Conservation (phyloP, 805 yeast genomes). For the Pichia paraexigua region DNA sequence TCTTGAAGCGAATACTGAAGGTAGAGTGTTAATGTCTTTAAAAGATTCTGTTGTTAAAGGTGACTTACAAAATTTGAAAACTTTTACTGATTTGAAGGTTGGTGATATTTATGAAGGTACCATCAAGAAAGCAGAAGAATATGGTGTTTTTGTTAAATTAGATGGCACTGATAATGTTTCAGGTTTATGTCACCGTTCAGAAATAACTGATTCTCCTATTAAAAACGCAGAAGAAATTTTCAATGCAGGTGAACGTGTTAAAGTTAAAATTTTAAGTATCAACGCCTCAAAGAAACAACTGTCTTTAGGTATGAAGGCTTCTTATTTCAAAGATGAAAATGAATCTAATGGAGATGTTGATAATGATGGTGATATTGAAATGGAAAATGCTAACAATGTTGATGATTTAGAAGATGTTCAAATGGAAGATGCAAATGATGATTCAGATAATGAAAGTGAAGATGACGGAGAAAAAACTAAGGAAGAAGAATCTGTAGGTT, state of each 20-base stretch:
- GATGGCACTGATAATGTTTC: conserved; percentile 66
- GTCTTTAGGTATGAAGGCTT: conserved; percentile 91
- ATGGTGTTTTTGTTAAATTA: conserved; percentile 83
- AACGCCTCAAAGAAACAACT: conserved; percentile 63
- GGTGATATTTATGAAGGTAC: conserved; percentile 74
- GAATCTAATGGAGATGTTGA: conserved; percentile 7
- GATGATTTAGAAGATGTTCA: conserved; percentile 27
- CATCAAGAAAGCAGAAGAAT: conserved; percentile 70
- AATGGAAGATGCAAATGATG: conserved; percentile 15
- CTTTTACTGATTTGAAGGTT: conserved; percentile 56
- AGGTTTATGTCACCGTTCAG: conserved; percentile 82
- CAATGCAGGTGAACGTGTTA: conserved; percentile 85
- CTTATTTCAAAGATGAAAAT: conserved; percentile 46
- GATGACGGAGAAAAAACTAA: conserved; percentile 16
- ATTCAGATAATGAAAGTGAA: conserved; percentile 13
- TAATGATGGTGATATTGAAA: conserved; percentile 25
- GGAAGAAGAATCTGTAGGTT: conserved; percentile 19
- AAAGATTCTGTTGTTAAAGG: conserved; percentile 78
- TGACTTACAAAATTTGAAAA: conserved; percentile 47
- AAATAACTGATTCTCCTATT: conserved; percentile 64
- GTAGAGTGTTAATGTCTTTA: conserved; percentile 66
- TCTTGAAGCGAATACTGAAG: conserved; percentile 50
- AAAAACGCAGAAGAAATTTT: conserved; percentile 59
- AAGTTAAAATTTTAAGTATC: conserved; percentile 65
- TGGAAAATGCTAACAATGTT: conserved; percentile 24